A percentile compares a stretch with the other conserved stretches of the same genome.
These are phyloP conservation scores for Aquilaria agallochum DNA, from an alignment of 441 rosid genomes.

Conservation along the genomic window DNA sequence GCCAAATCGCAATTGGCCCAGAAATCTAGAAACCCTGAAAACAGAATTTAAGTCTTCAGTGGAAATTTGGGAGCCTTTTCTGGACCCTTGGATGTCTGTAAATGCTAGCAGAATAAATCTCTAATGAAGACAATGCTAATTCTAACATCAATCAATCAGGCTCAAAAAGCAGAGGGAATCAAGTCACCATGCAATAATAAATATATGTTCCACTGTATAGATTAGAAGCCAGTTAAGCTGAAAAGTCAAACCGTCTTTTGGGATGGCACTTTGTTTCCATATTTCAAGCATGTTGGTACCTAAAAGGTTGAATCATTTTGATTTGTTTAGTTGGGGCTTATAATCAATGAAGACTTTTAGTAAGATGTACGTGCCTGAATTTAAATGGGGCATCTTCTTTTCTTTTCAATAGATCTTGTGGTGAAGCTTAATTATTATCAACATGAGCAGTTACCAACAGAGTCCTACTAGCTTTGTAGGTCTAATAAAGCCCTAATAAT, in stretches of 20 bases:
- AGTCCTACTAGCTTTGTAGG: too few species aligned
- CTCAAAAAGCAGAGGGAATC: constrained; percentile 22
- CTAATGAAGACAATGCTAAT: constrained; percentile 1
- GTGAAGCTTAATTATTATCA: background rate
- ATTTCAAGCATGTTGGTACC: constrained; percentile 23
- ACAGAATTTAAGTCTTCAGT: constrained; percentile 7
- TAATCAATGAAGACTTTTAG: constrained; percentile 5
- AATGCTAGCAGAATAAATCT: constrained; percentile 12
- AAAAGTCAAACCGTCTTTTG: constrained; percentile 27
- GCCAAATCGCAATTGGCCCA: constrained; percentile 28
- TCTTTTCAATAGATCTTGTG: background rate
- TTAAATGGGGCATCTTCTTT: background rate
- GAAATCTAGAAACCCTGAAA: constrained; percentile 20
- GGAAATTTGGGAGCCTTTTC: constrained; percentile 18
- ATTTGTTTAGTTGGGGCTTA: constrained; percentile 11
- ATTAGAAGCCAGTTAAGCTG: constrained; percentile 4
- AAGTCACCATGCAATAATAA: constrained; percentile 5
- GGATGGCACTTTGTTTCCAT: constrained; percentile 22
- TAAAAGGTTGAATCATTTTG: constrained; percentile 4
- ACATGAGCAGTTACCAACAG: background rate
- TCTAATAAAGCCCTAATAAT: too few species aligned
- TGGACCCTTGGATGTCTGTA: constrained; percentile 18
- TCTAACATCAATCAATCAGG: constrained; percentile 5
- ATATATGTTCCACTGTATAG: background rate
- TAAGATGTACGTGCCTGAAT: constrained; percentile 8